Base-by-base conservation (phyloP, 345 rosid species). In the Anastatica hierochuntica region DNA sequence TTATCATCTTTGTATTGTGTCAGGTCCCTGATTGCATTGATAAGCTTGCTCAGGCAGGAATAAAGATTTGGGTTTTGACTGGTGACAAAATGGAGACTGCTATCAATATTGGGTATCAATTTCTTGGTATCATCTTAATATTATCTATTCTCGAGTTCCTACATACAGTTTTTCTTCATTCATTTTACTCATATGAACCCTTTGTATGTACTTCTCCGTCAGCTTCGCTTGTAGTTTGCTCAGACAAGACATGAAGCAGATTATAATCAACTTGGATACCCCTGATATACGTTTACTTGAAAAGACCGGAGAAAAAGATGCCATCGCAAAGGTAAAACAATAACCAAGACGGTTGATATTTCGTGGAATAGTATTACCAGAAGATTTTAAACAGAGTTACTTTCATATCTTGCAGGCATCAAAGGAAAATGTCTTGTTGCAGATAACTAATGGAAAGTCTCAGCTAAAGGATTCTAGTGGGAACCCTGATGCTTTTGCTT, bases 11-110 rank as follows among this genome's bases (percentile, higher is more conserved):
- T n/a, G 16, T n/a, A 60, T 17, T 48, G 4, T 10, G 33, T 14
- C 62, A 90, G 97, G 98, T 90, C 56, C 85, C 98, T 53, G 88
- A 81, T 67, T 90, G 96, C 81, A 90, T 90, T 53, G 89, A 90
- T 80, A 90, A 80, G 70, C 98, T 90, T 74, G 98, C 98, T 37
- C 95, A 75, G 77, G 98, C 98, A n/a, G n/a, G n/a, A n/a, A n/a
- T n/a, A n/a, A n/a, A n/a, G n/a, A n/a, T n/a, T n/a, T n/a, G n/a
- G n/a, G 95, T 90, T 49, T 73, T 90, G 80, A 90, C 96, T 4
- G 98, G 98, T 57, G 98, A 90, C 76, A 90, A 90, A 76, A 87
- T 90, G 96, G 98, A 90, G 77, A 90, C 98, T 31, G 98, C 96
- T 60, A 90, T 90, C 77, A 90, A 90, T 71, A 90, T 90, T 64